Evolutionary conservation across 306 rosid species (phyloP).

Genomic region (Castanospermum australe): DNA sequence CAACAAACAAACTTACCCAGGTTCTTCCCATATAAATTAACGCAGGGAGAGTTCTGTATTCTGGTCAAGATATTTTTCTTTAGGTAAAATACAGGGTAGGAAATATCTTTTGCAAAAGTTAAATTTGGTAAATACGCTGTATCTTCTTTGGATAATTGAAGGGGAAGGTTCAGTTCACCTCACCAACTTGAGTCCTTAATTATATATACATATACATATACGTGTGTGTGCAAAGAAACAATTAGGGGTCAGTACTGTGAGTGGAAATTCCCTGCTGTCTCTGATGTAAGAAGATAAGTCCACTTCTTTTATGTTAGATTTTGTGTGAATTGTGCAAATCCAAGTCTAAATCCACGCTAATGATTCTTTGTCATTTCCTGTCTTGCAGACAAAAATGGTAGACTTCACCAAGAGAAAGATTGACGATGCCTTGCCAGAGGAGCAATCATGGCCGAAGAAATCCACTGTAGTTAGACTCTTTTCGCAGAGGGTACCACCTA

Average conservation of each 20-base stretch:
- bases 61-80: too few relatives aligned
- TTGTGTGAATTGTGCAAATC: neutral
- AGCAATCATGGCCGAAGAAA: neutral
- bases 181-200: neutral
- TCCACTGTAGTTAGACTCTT: neutral
- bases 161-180: neutral
- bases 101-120: neutral
- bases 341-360: neutral
- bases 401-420: neutral
- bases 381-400: slow-evolving; percentile 24
- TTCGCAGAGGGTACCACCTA: neutral
- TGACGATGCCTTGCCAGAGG: neutral
- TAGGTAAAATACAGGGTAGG: too few relatives aligned
- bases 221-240: too few relatives aligned
- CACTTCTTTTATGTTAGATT: neutral
- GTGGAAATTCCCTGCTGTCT: neutral
- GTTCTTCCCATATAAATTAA: too few relatives aligned
- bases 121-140: neutral
- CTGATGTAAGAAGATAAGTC: neutral
- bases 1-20: too few relatives aligned
- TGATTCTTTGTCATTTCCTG: neutral
- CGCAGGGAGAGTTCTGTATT: too few relatives aligned
- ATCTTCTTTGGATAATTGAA: neutral
- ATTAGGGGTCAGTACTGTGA: neutral
- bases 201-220: too few relatives aligned